Conservation (phyloP, 2,329 filamentous ascomycete species). For the Fusarium camptoceras region DNA sequence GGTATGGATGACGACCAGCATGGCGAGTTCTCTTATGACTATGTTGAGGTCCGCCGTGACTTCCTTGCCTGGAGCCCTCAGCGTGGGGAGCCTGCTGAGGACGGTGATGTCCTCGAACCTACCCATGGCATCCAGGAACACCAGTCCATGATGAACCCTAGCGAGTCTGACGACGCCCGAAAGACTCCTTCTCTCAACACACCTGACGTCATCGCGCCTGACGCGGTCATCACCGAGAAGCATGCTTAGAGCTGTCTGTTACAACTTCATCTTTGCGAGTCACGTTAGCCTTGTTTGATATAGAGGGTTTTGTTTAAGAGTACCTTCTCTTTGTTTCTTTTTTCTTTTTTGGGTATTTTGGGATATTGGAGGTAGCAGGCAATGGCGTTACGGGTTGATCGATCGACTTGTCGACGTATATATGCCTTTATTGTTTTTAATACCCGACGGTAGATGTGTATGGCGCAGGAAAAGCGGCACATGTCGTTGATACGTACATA, state of each 20-base stretch:
- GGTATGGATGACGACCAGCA: constrained; percentile 93
- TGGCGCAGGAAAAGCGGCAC: constrained; percentile 40
- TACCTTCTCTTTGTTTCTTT: constrained; percentile 5
- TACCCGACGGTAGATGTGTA: constrained; percentile 42
- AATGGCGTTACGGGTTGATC: constrained; percentile 42
- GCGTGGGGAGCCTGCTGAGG: constrained; percentile 70
- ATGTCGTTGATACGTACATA: constrained; percentile 34
- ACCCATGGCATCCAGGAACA: constrained; percentile 81
- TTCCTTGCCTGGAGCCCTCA: constrained; percentile 89
- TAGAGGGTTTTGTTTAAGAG: constrained; percentile 26
- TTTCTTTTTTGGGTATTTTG: constrained; percentile 6
- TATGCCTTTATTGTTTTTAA: constrained; percentile 36
- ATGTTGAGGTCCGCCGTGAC: constrained; percentile 88
- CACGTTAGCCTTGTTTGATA: constrained; percentile 38
- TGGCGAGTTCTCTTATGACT: constrained; percentile 90
- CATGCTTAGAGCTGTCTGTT: constrained; percentile 16
- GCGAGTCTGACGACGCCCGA: constrained; percentile 44
- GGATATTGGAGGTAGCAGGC: constrained; percentile 43
- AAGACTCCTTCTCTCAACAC: constrained; percentile 41
- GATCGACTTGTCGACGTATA: constrained; percentile 15
- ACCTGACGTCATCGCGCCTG: constrained; percentile 19
- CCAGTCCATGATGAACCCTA: constrained; percentile 54
- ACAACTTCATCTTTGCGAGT: constrained; percentile 19
- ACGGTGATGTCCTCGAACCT: constrained; percentile 69
- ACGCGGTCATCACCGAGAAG: constrained; percentile 30